Evolutionary conservation across 176 grass and related monocot genomes (phyloP).

Genomic region (Triticum monococcum): DNA sequence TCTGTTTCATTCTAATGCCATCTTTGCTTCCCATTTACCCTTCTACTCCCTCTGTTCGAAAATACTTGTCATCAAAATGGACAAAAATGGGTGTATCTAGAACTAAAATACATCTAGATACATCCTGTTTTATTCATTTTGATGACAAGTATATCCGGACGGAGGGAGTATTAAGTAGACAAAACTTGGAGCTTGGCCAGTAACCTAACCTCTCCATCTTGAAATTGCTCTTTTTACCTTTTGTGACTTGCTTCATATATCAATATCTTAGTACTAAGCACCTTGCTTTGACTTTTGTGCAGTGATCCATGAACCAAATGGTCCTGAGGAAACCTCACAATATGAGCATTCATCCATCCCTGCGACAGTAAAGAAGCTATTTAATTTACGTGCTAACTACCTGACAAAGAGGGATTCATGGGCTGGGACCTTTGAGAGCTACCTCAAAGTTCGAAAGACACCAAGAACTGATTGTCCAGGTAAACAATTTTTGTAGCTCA

Average conservation of each 20-base stretch:
- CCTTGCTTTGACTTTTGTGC: conserved; percentile 39
- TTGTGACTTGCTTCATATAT: background rate
- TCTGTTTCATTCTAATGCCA: background rate
- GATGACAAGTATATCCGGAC: too few relatives aligned
- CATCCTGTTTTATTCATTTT: too few relatives aligned
- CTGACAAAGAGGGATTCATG: conserved; percentile 95
- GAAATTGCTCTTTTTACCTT: background rate
- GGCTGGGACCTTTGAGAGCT: conserved; percentile 79
- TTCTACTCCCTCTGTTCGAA: too few relatives aligned
- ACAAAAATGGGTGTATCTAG: too few relatives aligned
- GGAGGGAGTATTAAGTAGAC: background rate
- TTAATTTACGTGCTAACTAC: conserved; percentile 86
- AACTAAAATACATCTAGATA: too few relatives aligned
- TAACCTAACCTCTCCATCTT: background rate
- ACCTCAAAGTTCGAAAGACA: conserved; percentile 55
- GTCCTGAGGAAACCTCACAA: conserved; percentile 50
- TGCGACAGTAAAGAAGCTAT: conserved; percentile 78
- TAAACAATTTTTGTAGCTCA: background rate
- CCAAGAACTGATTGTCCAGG: conserved; percentile 68
- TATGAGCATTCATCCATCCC: conserved; percentile 93
- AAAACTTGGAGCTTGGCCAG: background rate
- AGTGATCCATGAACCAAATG: conserved; percentile 86
- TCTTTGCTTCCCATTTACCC: background rate
- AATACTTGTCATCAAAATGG: too few relatives aligned
- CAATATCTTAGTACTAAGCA: background rate